Conservation (phyloP, 352 stramenopile genomes). For the Phytopythium montanum region DNA sequence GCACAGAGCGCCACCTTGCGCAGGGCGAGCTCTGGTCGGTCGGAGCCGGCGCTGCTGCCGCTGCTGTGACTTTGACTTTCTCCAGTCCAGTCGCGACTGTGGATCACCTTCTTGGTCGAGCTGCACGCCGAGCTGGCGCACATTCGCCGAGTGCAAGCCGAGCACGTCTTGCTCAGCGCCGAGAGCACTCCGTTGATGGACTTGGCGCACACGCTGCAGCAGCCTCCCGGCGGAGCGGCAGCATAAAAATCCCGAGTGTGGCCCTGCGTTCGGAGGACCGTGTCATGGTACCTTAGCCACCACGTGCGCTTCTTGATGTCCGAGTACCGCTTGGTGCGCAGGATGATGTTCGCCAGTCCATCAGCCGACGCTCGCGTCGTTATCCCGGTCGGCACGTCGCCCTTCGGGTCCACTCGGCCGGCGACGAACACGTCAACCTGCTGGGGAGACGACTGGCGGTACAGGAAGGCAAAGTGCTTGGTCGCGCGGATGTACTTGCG, state of each 20-base stretch:
- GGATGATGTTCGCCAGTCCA: constrained; percentile 20
- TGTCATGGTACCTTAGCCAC: constrained; percentile 22
- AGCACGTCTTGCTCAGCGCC: constrained; percentile 1
- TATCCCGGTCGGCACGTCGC: constrained; percentile 23
- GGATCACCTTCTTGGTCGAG: not conserved
- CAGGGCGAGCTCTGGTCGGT: not conserved
- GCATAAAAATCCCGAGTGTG: not conserved
- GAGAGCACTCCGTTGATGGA: constrained; percentile 6
- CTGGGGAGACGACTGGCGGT: constrained; percentile 24
- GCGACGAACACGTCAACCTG: constrained; percentile 45
- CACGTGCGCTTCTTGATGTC: constrained; percentile 58
- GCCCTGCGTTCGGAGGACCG: not conserved
- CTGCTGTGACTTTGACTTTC: not conserved
- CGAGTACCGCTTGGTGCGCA: constrained; percentile 16
- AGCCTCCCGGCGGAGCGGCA: constrained; percentile 9
- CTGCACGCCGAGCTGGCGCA: constrained; percentile 1
- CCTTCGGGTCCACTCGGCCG: constrained; percentile 34
- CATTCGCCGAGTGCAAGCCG: not conserved
- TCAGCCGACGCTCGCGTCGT: constrained; percentile 24
- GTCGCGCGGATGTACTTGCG: constrained; percentile 9
- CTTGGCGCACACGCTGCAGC: constrained; percentile 30
- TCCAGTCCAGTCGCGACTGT: not conserved
- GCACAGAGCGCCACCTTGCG: not conserved
- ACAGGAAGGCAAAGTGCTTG: constrained; percentile 9
- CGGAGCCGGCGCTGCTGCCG: not conserved